Evolutionary conservation across 768 basidiomycete genomes (phyloP).

Genomic region (Hydnomerulius pinastri): DNA sequence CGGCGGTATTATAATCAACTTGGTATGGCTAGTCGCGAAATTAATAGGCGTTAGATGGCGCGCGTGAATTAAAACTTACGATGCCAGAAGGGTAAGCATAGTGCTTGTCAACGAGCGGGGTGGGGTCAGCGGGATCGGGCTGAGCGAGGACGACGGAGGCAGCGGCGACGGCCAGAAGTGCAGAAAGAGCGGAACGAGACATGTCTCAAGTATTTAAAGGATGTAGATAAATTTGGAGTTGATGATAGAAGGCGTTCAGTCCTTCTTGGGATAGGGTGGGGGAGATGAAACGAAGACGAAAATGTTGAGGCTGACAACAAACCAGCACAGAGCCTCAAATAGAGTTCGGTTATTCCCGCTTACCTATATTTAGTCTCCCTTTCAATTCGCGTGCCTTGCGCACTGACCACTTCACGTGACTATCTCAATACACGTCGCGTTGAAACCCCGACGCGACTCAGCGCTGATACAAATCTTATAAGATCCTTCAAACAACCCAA

Average conservation of each 20-base stretch:
- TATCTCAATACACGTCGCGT: conserved; percentile 5
- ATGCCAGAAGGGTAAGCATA: conserved; percentile 46
- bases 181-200: conserved; percentile 45
- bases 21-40: conserved; percentile 46
- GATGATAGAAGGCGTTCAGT: too few species aligned
- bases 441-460: conserved; percentile 28
- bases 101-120: conserved; percentile 47
- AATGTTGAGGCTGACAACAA: neutral
- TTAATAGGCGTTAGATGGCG: neutral
- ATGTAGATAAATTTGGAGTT: conserved; percentile 6
- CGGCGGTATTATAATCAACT: conserved; percentile 41
- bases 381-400: neutral
- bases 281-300: neutral
- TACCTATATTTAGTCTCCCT: neutral
- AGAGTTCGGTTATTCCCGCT: conserved; percentile 20
- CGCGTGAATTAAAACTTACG: conserved; percentile 29
- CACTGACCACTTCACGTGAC: conserved; percentile 32
- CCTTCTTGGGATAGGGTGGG: neutral
- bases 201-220: conserved; percentile 24
- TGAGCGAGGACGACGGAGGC: conserved; percentile 34
- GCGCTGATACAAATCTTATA: neutral
- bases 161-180: conserved; percentile 33
- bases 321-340: conserved; percentile 14
- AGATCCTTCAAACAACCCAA: conserved; percentile 1
- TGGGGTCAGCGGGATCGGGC: conserved; percentile 42